Evolutionary conservation across 768 basidiomycete species (phyloP), one percentile per base, ranked within the genome.

Genomic region (Suillus fuscotomentosus): DNA sequence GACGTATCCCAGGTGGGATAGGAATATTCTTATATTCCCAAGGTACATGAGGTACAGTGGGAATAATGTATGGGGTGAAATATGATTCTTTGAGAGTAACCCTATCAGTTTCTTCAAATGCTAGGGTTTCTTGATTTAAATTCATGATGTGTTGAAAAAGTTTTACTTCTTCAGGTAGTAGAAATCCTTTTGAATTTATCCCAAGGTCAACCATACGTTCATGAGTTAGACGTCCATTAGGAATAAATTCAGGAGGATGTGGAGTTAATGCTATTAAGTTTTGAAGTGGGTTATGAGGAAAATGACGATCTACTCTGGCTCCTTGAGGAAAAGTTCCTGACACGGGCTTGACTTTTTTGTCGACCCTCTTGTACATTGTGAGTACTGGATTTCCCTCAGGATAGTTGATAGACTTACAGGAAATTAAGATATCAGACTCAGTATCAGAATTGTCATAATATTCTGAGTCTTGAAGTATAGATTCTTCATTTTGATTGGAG

Each of bases 341-440:
- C 10, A 63, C 31, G 0, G 54, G 62, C 27, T 63, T 63, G 20
- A 63, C 34, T 42, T 63, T 57, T 3, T 60, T 38, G 5, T 50
- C 56, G 38, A 63, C 56, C 3, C n/a, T 6, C 22, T 63, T 63
- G 8, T 63, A 63, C n/a, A 57, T 47, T 36, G 39, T 60, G 3
- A 60, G 59, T 1, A 24, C 59, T 41, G 41, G n/a, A 39, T 15
- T 20, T 0, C 4, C 5, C 20, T 39, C 59, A 60, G 27, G 27
- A 27, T 27, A 27, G 27, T 27, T 3, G 3, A 4, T 31, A 31
- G 39, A 5, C 6, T 47, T n/a, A 47, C 2, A n/a, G 0, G 47
- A 47, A 47, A 47, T 47, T 10, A 47, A 1, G 0, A 22, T 10
- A 5, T 47, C 47, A 47, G 47, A 47, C 47, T 47, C n/a, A 13